A percentile compares a stretch with the other conserved stretches of the same genome.
These are phyloP conservation scores for Trametes sanguinea DNA, from an alignment of 768 basidiomycete species.

Conservation along the genomic window DNA sequence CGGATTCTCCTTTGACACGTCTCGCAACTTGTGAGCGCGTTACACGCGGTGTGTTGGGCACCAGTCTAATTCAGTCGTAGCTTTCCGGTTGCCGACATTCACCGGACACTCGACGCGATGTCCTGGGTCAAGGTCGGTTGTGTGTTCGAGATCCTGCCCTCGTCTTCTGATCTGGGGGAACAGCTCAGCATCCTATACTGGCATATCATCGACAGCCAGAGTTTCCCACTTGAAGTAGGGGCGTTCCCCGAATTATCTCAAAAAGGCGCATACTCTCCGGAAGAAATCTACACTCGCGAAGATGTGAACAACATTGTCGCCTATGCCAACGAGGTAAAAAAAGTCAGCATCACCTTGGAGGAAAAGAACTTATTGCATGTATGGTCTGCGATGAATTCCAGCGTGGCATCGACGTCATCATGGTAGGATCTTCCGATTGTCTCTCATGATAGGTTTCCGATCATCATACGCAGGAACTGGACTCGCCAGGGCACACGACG, in stretches of 20 bases:
- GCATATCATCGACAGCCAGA: constrained; percentile 83
- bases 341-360: not conserved
- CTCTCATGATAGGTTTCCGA: not conserved
- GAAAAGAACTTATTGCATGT: not conserved
- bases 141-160: not conserved
- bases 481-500: constrained; percentile 82
- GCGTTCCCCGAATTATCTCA: constrained; percentile 59
- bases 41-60: too few species aligned
- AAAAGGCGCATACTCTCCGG: constrained; percentile 67
- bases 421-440: constrained; percentile 34
- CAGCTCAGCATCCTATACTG: constrained; percentile 80
- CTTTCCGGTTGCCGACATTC: constrained; percentile 41
- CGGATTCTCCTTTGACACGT: constrained; percentile 79
- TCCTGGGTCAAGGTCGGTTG: constrained; percentile 48
- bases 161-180: not conserved
- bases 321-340: constrained; percentile 69
- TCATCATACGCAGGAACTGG: constrained; percentile 59
- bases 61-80: constrained; percentile 22
- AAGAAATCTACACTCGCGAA: constrained; percentile 50
- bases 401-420: constrained; percentile 73
- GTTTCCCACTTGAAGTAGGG: constrained; percentile 71
- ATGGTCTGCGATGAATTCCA: constrained; percentile 24
- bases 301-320: constrained; percentile 62
- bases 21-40: constrained; percentile 63
- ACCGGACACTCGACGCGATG: constrained; percentile 54